Evolutionary conservation across 352 stramenopile genomes (phyloP).

Genomic region (Phytophthora hibernalis): DNA sequence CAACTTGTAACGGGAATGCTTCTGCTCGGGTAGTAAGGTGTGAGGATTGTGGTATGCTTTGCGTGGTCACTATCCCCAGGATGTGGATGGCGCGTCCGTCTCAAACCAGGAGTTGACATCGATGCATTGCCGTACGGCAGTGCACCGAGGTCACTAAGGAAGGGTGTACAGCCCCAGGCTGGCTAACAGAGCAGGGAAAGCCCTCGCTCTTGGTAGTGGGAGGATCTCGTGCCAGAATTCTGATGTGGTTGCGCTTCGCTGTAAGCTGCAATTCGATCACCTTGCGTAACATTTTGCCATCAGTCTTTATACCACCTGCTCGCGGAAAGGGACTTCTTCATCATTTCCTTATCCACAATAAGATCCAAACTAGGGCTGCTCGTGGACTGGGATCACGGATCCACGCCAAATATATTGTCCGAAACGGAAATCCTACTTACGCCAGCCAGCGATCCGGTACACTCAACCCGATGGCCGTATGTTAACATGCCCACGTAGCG

Average conservation of each 20-base stretch:
- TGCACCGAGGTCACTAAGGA: slow-evolving; percentile 57
- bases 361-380: too few relatives aligned
- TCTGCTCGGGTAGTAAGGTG: slow-evolving; percentile 52
- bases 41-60: slow-evolving; percentile 42
- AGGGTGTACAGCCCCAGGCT: slow-evolving; percentile 57
- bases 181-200: slow-evolving; percentile 67
- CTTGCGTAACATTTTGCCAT: slow-evolving; percentile 25
- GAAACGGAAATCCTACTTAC: too few relatives aligned
- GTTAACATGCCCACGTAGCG: too few relatives aligned
- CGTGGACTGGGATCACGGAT: too few relatives aligned
- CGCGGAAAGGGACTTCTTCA: too few relatives aligned
- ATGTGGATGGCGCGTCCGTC: slow-evolving; percentile 53
- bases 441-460: too few relatives aligned
- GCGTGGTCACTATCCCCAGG: slow-evolving; percentile 41
- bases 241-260: slow-evolving; percentile 33
- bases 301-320: too few relatives aligned
- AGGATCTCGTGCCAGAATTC: slow-evolving; percentile 59
- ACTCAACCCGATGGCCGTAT: too few relatives aligned
- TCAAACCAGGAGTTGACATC: slow-evolving; percentile 67
- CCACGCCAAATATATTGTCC: too few relatives aligned
- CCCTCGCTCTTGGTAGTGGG: slow-evolving; percentile 65
- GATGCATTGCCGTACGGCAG: slow-evolving; percentile 38
- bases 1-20: slow-evolving; percentile 55
- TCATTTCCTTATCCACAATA: too few relatives aligned
- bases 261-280: slow-evolving; percentile 38